phyloP scores from a whole-genome alignment of 768 basidiomycete genomes.

The Tubosaeta sp. region DNA sequence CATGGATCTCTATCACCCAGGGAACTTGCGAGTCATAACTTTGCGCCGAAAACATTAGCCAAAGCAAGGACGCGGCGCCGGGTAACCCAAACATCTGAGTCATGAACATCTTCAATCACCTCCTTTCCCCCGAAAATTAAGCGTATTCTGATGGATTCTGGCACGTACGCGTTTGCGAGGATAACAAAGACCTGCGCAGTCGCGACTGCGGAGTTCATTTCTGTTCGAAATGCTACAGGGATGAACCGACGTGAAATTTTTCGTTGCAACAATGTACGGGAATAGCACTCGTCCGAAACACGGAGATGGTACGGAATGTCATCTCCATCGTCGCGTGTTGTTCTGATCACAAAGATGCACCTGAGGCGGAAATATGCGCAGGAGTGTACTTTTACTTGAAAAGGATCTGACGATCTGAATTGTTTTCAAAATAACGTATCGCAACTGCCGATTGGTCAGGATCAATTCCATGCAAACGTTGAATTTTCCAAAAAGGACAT shows the following conservation, averaged over 20 bases:
- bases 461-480: neutral
- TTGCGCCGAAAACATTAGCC: too few species aligned
- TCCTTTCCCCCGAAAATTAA: too few species aligned
- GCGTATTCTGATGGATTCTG: neutral
- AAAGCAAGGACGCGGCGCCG: too few species aligned
- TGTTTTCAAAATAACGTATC: neutral
- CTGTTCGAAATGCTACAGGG: neutral
- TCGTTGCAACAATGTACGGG: neutral
- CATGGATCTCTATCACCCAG: too few species aligned
- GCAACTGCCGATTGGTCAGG: too few species aligned
- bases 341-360: neutral
- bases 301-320: neutral
- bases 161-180: neutral
- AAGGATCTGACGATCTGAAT: neutral
- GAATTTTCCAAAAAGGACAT: too few species aligned
- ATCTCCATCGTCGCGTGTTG: neutral
- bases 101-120: too few species aligned
- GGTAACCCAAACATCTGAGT: neutral
- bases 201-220: neutral
- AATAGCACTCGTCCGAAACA: neutral
- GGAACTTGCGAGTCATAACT: too few species aligned
- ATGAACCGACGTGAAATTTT: neutral
- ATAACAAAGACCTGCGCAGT: neutral
- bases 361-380: neutral
- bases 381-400: neutral